Percentiles rank a stretch among this genome's conserved stretches.
Evolutionary conservation across 2,329 filamentous ascomycete species (phyloP).

Genomic region (Xylariaceae sp.): DNA sequence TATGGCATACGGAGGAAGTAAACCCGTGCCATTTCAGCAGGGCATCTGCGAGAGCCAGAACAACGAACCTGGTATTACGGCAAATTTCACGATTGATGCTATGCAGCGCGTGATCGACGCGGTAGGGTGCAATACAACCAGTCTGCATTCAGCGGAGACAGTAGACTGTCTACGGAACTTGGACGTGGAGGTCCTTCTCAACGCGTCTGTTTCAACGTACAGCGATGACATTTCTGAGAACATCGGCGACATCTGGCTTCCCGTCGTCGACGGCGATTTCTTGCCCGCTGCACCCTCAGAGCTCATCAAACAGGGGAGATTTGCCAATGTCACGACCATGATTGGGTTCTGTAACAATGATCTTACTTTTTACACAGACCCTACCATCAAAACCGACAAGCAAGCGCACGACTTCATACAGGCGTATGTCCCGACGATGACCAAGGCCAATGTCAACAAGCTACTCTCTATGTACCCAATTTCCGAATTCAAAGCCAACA

Average conservation of each 20-base stretch:
- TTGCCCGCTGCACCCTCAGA: slow-evolving; percentile 42
- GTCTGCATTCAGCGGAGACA: slow-evolving; percentile 40
- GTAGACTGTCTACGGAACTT: slow-evolving; percentile 45
- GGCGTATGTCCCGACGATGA: slow-evolving; percentile 38
- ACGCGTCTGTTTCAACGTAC: slow-evolving; percentile 43
- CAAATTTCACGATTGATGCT: slow-evolving; percentile 45
- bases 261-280: slow-evolving; percentile 47
- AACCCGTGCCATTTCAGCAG: slow-evolving; percentile 43
- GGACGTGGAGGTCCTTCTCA: slow-evolving; percentile 41
- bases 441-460: slow-evolving; percentile 32
- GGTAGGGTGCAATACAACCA: slow-evolving; percentile 41
- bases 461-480: slow-evolving; percentile 50
- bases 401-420: slow-evolving; percentile 40
- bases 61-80: slow-evolving; percentile 48
- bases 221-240: slow-evolving; percentile 41
- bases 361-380: slow-evolving; percentile 41
- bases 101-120: slow-evolving; percentile 41
- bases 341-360: slow-evolving; percentile 45
- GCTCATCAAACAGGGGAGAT: slow-evolving; percentile 38
- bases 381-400: slow-evolving; percentile 36
- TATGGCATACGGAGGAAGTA: slow-evolving; percentile 44
- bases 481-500: slow-evolving; percentile 40
- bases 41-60: slow-evolving; percentile 46
- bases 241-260: slow-evolving; percentile 49
- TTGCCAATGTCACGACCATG: slow-evolving; percentile 41